Evolutionary conservation across 495 filamentous ascomycete genomes (phyloP), one percentile per base, ranked within the genome.

Genomic region (Aspergillus biplanus): DNA sequence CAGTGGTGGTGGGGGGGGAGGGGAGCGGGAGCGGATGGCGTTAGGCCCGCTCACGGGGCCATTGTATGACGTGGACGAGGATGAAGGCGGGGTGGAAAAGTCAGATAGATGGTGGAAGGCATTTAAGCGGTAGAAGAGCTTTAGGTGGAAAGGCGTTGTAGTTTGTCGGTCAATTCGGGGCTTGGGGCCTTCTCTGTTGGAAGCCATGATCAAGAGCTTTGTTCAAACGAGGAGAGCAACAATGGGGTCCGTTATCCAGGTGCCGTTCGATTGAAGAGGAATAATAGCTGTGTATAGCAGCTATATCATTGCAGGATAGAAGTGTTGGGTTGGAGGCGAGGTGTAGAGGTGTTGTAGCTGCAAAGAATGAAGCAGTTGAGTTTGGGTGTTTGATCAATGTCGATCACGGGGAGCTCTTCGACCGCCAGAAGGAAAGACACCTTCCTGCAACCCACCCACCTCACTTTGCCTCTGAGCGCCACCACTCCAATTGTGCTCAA

Each of bases 81-180:
- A 49, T 2, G 66, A 33, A 7, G 54, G 52, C 18, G 7, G 47
- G 21, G 52, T 11, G 46, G 70, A 66, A 59, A 76, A 78, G 70
- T 78, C 75, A 52, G 74, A 71, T 44, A 78, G 70, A 44, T 84
- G 82, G 80, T 93, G 90, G 68, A 89, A 96, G 48, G 82, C 82
- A 68, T 88, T 85, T 7, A 78, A 82, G 61, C 87, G 84, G 78
- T 96, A 96, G 81, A 94, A 97, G 67, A 97, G 86, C 73, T 91
- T 94, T 15, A 99, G 82, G 69, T 93, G 87, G 80, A 97, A 97
- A 44, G 95, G 95, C 2, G 90, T 87, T 35, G 89, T 92, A 46
- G 85, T 81, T 78, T 92, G 86, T 71, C 92, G 86, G 76, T 92
- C 86, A 63, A 79, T 75, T 39, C 67, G 56, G 46, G 71, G 60